Evolutionary conservation across 345 rosid genomes (phyloP), one percentile per base, ranked within the genome.

Genomic region (Melaleuca quinquenervia): DNA sequence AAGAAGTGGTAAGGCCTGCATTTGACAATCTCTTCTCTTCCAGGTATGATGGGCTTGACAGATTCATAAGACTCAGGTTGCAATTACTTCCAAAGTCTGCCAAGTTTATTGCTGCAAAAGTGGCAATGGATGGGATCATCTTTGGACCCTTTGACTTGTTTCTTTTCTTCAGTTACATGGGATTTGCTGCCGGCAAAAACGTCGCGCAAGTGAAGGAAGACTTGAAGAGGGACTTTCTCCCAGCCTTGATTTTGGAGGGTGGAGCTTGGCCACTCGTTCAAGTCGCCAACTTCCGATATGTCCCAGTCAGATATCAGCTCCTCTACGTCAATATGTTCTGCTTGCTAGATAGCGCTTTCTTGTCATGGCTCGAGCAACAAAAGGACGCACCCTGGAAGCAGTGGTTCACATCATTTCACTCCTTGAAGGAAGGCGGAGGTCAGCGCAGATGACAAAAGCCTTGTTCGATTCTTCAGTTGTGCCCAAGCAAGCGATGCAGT

Each of bases 371-470:
- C 14, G 98, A 96, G 83, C 99, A 97, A 89, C 99, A 97, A 86
- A 91, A 97, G 75, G 98, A 95, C 85, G 98, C 99, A 21, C 91
- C 98, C n/a, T 96, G 98, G 99, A 97, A 97, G 91, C 91, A 92
- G 85, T 94, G 97, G 95, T 94, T 97, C 85, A 87, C 93, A 36
- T 91, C 91, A 76, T 91, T 92, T 64, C 85, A 85, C 89, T 87
- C 93, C 5, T 58, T 91, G 74, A 93, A 94, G 85, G 96, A 94
- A 90, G 87, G 89, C 86, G 94, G 90, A 82, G 92, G 92, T 86
- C 89, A 88, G 85, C 90, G 90, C 3, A 60, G 89, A 86, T 89
- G 93, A 88, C 92, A 91, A 90, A 15, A 20, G 26, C 13, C 41
- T 50, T 50, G 21, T 21, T 50, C 11, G 22, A 51, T 45, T 26